Evolutionary conservation across 768 basidiomycete species (phyloP), one percentile per base, ranked within the genome.

Genomic region (Termitomyces sp.): DNA sequence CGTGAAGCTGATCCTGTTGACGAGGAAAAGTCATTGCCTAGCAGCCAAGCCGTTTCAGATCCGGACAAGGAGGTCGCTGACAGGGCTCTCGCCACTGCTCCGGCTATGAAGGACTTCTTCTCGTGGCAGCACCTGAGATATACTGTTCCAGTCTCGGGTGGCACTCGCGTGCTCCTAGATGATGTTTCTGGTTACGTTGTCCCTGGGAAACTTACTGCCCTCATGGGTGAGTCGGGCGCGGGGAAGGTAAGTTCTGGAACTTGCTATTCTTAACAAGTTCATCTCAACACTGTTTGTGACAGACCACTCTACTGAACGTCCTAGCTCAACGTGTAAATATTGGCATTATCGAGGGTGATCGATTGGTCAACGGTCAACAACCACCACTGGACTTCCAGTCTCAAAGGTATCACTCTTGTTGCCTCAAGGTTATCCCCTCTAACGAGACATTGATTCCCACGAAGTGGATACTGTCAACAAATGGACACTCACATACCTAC

Each of bases 401-500:
- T 57, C 86, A 87, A 74, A 87, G 84, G 60, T 75, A 51, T 22
- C 69, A 7, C 24, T 18, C 20, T 49, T 33, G 13, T 13, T 12
- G 16, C n/a, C 22, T 34, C 6, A 13, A 4, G 16, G n/a, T 28
- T 6, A 13, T 26, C 5, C 24, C 26, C 24, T 42, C 22, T 54
- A 15, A 28, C 54, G 13, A 20, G n/a, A 56, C 9, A n/a, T 45
- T n/a, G 29, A 56, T 28, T 2, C 4, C 26, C 60, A 42, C 29
- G 9, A 34, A 88, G 85, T 49, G 92, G 90, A 0, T 95, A 93
- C 65, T 90, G 87, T 57, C 92, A 95, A 65, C 94, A 96, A 66
- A 82, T 83, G 77, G 91, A 92, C 63, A 87, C 85, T 0, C 93
- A 94, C 71, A 77, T 88, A 20, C 80, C 84, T 26, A 83, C 85